Base-by-base conservation (phyloP, 2,329 filamentous ascomycete genomes). In the Colletotrichum eremochloae region DNA sequence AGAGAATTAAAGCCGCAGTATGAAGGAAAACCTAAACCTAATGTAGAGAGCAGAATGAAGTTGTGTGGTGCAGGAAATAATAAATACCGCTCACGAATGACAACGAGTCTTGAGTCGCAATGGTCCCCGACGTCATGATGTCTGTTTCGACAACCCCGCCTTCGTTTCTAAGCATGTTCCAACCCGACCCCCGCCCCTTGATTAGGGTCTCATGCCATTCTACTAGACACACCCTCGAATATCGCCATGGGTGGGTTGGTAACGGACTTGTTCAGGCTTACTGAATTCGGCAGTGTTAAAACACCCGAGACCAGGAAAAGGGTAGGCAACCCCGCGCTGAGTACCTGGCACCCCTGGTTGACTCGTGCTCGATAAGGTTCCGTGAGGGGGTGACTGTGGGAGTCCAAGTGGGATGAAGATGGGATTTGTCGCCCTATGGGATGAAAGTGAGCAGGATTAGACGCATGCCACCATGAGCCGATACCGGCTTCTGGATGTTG, bases 271-370 rank as follows among this genome's bases (percentile, higher is more conserved):
- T 36, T 61, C 18, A 29, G 5, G 9, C 46, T 6, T 72, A 9
- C 69, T 60, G 0, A 12, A 55, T 64, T 0, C n/a, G 66, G 69
- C 18, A 69, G 40, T 48, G 1, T 11, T 31, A 55, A 57, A 9
- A 9, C 69, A 50, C 38, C 14, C 1, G 5, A 15, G 3, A 12
- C 29, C 29, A 31, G 46, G 11, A 69, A 69, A 61, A 58, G 40
- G 58, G 46, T n/a, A 64, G 40, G 66, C 53, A 72, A 69, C 66
- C 69, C 69, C 66, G 60, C 66, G 66, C 60, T 61, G 44, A 64
- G 69, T 33, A 58, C 40, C 38, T 66, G 61, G 69, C 40, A 58
- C 40, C 38, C 69, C 60, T 60, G 55, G 66, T 64, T 61, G 69
- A 72, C 66, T 72, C 66, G 55, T 65, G 65, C 64, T 72, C 55